Evolutionary conservation across 306 rosid genomes (phyloP).

Genomic region (Ceratonia siliqua): DNA sequence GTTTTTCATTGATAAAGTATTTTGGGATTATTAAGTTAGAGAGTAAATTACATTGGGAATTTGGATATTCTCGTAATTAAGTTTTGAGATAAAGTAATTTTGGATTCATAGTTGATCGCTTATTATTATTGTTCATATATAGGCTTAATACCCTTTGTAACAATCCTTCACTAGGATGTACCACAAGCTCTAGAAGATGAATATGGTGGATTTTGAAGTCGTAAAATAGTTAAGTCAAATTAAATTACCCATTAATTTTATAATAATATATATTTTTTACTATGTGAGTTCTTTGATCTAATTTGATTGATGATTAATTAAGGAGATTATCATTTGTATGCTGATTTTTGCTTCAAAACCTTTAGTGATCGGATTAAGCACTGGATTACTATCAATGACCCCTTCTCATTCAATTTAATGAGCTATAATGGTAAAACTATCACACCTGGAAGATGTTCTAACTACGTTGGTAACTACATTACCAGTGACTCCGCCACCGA

Average conservation of each 20-base stretch:
- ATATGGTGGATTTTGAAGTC: no score
- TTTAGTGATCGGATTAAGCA: constrained; percentile 55
- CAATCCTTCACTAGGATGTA: no score
- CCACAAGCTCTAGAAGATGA: no score
- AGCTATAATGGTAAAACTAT: constrained; percentile 43
- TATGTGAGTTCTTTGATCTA: neutral
- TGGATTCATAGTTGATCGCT: no score
- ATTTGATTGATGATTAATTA: neutral
- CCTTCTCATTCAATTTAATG: constrained; percentile 18
- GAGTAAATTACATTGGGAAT: no score
- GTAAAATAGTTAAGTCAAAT: no score
- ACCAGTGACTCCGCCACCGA: constrained; percentile 52
- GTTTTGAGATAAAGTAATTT: no score
- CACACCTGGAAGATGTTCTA: constrained; percentile 63
- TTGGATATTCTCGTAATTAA: no score
- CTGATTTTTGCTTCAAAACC: constrained; percentile 40
- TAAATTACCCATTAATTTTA: neutral
- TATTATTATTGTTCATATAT: no score
- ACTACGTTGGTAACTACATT: constrained; percentile 22
- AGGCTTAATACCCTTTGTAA: no score
- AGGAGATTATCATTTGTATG: constrained; percentile 37
- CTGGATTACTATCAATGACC: constrained; percentile 60
- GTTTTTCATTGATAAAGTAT: no score
- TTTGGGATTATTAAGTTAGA: no score
- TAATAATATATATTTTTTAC: neutral